phyloP scores from a whole-genome alignment of 2,329 filamentous ascomycete species.

The Periconia macrospinosa region DNA sequence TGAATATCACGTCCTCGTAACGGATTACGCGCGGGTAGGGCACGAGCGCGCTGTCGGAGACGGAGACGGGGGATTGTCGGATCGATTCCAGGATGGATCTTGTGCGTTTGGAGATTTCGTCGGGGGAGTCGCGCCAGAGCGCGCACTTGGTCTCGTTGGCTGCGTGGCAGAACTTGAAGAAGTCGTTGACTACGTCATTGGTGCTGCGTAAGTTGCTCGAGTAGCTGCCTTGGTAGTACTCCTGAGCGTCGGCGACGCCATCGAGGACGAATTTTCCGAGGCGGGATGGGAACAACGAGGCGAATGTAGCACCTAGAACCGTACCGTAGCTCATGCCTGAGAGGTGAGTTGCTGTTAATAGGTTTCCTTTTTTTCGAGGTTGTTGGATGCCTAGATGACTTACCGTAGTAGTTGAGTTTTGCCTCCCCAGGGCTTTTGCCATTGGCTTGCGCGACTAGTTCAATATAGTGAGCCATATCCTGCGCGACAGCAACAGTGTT shows the following conservation, averaged over 20 bases:
- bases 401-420: conserved; percentile 41
- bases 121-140: conserved; percentile 11
- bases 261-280: conserved; percentile 45
- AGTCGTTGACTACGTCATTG: conserved; percentile 8
- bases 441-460: conserved; percentile 9
- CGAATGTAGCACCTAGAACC: conserved; percentile 48
- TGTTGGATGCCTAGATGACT: conserved; percentile 20
- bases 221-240: conserved; percentile 39
- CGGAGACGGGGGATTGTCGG: conserved; percentile 6
- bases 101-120: conserved; percentile 11
- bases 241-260: conserved; percentile 43
- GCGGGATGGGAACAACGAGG: conserved; percentile 46
- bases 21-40: conserved; percentile 11
- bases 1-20: conserved; percentile 3
- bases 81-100: conserved; percentile 3
- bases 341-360: background rate
- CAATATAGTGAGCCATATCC: conserved; percentile 17
- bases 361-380: background rate
- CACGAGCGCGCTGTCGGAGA: background rate
- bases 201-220: conserved; percentile 5
- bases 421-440: conserved; percentile 17
- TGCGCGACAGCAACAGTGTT: conserved; percentile 17
- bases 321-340: conserved; percentile 41
- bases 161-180: conserved; percentile 14
- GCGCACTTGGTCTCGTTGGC: conserved; percentile 6